phyloP scores from a whole-genome alignment of 129 eudicot species.

The Tagetes patula region DNA sequence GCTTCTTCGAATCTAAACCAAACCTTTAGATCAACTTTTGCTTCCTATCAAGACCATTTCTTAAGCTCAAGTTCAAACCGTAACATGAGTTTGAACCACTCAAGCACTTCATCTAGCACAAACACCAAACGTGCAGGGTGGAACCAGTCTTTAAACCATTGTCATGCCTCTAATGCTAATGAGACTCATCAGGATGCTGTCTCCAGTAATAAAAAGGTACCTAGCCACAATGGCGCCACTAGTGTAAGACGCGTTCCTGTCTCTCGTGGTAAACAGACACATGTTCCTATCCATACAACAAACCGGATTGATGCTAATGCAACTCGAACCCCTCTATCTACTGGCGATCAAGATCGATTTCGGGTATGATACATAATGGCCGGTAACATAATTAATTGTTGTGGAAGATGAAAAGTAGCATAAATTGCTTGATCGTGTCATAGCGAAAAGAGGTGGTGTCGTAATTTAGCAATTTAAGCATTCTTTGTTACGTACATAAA shows the following conservation, averaged over 20 bases:
- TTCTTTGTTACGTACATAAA: no score
- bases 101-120: slow-evolving; percentile 21
- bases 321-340: not conserved
- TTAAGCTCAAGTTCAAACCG: slow-evolving; percentile 13
- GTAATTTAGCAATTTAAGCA: not conserved
- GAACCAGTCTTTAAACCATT: not conserved
- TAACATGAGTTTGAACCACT: not conserved
- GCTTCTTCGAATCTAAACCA: slow-evolving; percentile 32
- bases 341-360: slow-evolving; percentile 1
- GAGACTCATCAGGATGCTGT: not conserved
- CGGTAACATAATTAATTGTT: slow-evolving; percentile 29
- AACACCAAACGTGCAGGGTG: slow-evolving; percentile 12
- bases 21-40: slow-evolving; percentile 32
- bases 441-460: not conserved
- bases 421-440: not conserved
- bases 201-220: not conserved
- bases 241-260: slow-evolving; percentile 24
- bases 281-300: not conserved
- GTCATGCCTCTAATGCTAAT: not conserved
- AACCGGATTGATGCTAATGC: slow-evolving; percentile 6
- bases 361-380: not conserved
- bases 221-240: slow-evolving; percentile 20
- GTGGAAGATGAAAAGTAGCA: slow-evolving; percentile 37
- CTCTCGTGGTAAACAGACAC: not conserved
- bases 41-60: slow-evolving; percentile 37